Evolutionary conservation across 257 asterid species (phyloP).

Genomic region (Leptodermis oblonga): DNA sequence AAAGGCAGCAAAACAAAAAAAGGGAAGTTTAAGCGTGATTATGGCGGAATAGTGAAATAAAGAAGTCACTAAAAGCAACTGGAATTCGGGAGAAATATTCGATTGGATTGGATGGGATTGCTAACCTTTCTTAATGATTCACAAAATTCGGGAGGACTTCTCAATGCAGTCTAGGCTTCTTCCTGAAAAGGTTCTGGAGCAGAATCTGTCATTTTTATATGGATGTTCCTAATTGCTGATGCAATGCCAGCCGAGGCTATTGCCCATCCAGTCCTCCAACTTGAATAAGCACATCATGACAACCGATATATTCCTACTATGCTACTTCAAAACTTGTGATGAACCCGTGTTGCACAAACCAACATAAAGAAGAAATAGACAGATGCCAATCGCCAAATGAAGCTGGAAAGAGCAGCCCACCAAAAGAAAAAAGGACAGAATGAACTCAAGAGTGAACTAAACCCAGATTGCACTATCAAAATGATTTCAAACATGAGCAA

Average conservation of each 20-base stretch:
- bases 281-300: constrained; percentile 35
- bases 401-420: neutral
- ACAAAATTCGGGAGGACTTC: constrained; percentile 57
- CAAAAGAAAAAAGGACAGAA: neutral
- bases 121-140: constrained; percentile 50
- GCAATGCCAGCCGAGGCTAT: constrained; percentile 68
- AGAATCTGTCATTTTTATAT: constrained; percentile 59
- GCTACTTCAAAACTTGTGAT: neutral
- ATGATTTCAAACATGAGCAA: neutral
- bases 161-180: constrained; percentile 77
- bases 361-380: neutral
- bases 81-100: too few species aligned
- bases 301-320: neutral
- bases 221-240: constrained; percentile 78
- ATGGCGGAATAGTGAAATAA: neutral
- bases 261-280: constrained; percentile 99
- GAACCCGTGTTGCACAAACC: neutral
- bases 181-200: constrained; percentile 97
- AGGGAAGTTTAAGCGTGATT: neutral
- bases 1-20: too few species aligned
- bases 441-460: neutral
- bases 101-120: neutral
- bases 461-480: neutral
- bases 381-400: neutral
- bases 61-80: too few species aligned